Percentiles rank a stretch among this genome's conserved stretches.
These are phyloP conservation scores for Moesziomyces globuligerus DNA, from an alignment of 1,284 basidiomycete species.

Conservation along the genomic window DNA sequence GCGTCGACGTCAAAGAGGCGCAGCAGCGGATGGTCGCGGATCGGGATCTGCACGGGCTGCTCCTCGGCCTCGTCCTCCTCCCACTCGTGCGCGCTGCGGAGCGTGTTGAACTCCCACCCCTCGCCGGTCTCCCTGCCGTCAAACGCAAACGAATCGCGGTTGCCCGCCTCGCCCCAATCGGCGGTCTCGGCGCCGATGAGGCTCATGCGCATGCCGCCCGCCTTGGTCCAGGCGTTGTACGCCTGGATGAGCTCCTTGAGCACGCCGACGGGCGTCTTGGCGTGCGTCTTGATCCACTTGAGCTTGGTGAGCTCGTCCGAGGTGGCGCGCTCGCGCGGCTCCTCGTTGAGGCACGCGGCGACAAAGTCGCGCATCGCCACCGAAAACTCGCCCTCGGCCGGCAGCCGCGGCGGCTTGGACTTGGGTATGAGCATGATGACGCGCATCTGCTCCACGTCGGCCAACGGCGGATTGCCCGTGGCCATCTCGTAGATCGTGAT, in stretches of 20 bases:
- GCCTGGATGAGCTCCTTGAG: conserved; percentile 86
- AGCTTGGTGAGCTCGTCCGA: conserved; percentile 89
- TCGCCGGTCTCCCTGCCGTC: conserved; percentile 53
- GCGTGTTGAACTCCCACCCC: conserved; percentile 55
- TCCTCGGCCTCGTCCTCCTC: conserved; percentile 30
- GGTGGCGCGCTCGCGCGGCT: conserved; percentile 80
- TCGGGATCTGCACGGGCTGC: conserved; percentile 26
- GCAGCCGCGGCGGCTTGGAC: conserved; percentile 82
- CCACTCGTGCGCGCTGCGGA: conserved; percentile 28
- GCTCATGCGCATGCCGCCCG: conserved; percentile 81
- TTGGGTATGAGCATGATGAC: conserved; percentile 91
- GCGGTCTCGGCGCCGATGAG: conserved; percentile 69
- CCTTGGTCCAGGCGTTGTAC: conserved; percentile 80
- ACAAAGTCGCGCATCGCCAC: conserved; percentile 91
- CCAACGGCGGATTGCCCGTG: conserved; percentile 53
- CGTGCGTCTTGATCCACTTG: conserved; percentile 88
- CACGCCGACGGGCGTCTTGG: conserved; percentile 74
- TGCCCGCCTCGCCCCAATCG: conserved; percentile 45
- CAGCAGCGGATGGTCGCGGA: conserved; percentile 54
- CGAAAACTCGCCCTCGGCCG: conserved; percentile 78
- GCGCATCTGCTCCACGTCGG: conserved; percentile 76
- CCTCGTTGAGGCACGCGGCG: conserved; percentile 83
- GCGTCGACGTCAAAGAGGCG: conserved; percentile 50
- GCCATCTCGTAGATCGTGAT: conserved; percentile 57
- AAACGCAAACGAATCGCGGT: conserved; percentile 56